phyloP scores from a whole-genome alignment of 176 grass and related monocot genomes.

The Carex scoparia region DNA sequence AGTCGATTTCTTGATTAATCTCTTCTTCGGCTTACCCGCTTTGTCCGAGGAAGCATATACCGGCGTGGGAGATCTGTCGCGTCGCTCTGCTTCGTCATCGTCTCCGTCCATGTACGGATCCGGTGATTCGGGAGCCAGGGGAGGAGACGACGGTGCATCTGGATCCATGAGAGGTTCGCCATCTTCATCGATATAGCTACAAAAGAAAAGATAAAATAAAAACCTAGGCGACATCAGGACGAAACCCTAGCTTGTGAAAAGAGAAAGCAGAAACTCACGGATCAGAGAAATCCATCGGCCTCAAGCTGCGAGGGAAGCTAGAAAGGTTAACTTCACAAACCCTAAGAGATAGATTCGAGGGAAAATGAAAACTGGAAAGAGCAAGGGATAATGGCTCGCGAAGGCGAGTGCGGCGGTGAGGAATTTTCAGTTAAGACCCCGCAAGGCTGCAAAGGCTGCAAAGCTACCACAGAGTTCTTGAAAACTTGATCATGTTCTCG shows the following conservation, averaged over 20 bases:
- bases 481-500: no score
- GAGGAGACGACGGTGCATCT: slow-evolving; percentile 32
- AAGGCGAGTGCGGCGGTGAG: neutral
- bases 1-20: slow-evolving; percentile 60
- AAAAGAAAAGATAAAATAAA: neutral
- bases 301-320: neutral
- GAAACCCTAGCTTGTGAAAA: slow-evolving; percentile 13
- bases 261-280: slow-evolving; percentile 19
- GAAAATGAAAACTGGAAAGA: slow-evolving; percentile 8
- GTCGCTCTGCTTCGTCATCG: slow-evolving; percentile 44
- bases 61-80: slow-evolving; percentile 66
- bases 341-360: slow-evolving; percentile 7
- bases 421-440: neutral
- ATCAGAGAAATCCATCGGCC: slow-evolving; percentile 15
- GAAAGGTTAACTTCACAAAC: slow-evolving; percentile 13
- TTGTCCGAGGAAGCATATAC: slow-evolving; percentile 37
- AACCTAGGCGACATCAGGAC: neutral
- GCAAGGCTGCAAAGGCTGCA: neutral
- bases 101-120: slow-evolving; percentile 43
- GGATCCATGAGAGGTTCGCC: slow-evolving; percentile 75
- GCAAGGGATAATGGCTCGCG: neutral
- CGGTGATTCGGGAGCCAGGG: slow-evolving; percentile 3
- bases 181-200: slow-evolving; percentile 76
- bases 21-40: slow-evolving; percentile 58
- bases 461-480: no score